These are phyloP conservation scores for Alnus rubra DNA, from an alignment of 306 rosid genomes.

Conservation along the genomic window DNA sequence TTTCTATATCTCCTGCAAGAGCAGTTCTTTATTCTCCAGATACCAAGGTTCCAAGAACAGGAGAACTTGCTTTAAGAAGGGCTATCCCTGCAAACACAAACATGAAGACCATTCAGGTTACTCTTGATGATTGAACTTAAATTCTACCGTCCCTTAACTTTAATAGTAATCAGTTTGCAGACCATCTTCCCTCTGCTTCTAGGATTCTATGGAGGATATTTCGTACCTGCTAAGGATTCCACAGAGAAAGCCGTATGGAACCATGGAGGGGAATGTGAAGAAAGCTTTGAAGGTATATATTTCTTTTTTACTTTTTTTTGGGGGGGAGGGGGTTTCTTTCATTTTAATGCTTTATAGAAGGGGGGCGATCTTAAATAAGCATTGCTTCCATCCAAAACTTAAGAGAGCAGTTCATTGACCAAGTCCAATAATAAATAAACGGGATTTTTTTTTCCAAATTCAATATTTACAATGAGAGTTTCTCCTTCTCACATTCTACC, in stretches of 20 bases:
- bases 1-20: constrained; percentile 48
- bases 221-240: constrained; percentile 88
- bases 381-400: neutral
- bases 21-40: constrained; percentile 89
- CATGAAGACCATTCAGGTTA: constrained; percentile 91
- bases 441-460: too few species aligned
- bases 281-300: constrained; percentile 76
- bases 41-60: constrained; percentile 86
- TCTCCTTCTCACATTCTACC: neutral
- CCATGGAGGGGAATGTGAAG: constrained; percentile 96
- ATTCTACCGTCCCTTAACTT: neutral
- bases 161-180: constrained; percentile 8
- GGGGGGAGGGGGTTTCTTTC: neutral
- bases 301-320: neutral
- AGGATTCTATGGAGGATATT: constrained; percentile 89
- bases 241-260: constrained; percentile 90
- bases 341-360: neutral
- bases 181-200: constrained; percentile 23
- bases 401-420: neutral
- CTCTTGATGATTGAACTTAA: constrained; percentile 7
- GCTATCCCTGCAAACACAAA: constrained; percentile 88
- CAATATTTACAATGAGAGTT: neutral
- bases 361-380: neutral
- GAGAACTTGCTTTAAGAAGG: constrained; percentile 83
- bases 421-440: neutral